Evolutionary conservation across 345 rosid species (phyloP), one percentile per base, ranked within the genome.

Genomic region (Bruguiera gymnorhiza): DNA sequence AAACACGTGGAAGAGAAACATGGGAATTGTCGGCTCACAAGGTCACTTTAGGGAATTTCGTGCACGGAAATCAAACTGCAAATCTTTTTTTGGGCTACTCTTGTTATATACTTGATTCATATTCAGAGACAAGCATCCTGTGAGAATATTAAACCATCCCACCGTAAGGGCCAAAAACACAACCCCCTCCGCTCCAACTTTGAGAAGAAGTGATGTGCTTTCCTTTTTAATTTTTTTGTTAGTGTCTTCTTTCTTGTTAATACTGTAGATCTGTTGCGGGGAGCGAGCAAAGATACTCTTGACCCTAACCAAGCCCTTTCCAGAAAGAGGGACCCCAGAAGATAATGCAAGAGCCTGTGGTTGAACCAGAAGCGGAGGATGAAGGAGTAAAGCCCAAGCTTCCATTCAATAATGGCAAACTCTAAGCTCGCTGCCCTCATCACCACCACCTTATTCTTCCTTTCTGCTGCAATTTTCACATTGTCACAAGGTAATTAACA

Each of bases 321-420:
- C 16, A 62, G 62, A 62, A 62, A 56, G 20, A 27, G 30, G 34
- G 7, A 6, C 62, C 39, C 21, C 34, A 18, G 62, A 79, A 80
- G 92, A 85, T 92, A 86, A 92, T 90, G 98, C 94, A 75, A 82
- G 84, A 80, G 69, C 82, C 82, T 80, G 51, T 75, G 69, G 73
- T 83, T 57, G 84, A 78, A 60, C 72, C 76, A 66, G 89, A 80
- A 80, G 54, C 76, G 24, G 87, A 81, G 71, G 86, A 78, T 21
- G 81, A 69, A 73, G 78, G 69, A 58, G 69, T 58, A 63, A 78
- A 78, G 48, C 78, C 84, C 71, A 68, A 72, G 75, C 71, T 84
- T 82, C 80, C 78, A 84, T 83, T 76, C 87, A 84, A 30, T 54
- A 26, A 88, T 90, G 96, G 87, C 84, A 75, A 57, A 32, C 79